Evolutionary conservation across 2,329 filamentous ascomycete genomes (phyloP), one percentile per base, ranked within the genome.

Genomic region (Rutstroemia sp.): DNA sequence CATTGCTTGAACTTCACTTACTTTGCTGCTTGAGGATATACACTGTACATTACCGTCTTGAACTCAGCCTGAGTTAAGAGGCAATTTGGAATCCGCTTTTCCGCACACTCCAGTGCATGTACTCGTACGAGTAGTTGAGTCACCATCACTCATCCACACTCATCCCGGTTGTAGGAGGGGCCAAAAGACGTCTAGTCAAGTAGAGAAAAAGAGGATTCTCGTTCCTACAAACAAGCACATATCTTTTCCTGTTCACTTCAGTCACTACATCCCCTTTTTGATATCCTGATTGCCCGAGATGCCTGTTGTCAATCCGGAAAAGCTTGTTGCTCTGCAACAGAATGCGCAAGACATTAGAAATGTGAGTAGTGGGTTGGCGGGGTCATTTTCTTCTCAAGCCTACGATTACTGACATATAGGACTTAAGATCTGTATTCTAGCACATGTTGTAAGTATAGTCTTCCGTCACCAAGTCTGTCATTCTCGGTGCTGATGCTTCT

Each of bases 321-420:
- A 95, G 78, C 83, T 99, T 69, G 88, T 94, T 65, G 83, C 85
- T 73, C 84, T 99, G 65, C 94, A 99, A 78, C 83, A 84, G 71
- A 87, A 92, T 70, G 83, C 91, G 65, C 84, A 92, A 63, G 88
- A 92, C 73, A 87, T 99, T 70, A 83, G 94, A 77, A 99, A 99
- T 80, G 91, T 95, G 78, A 72, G 82, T 66, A 65, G 61, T 39
- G 62, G 58, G 59, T 37, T 44, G 58, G 61, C 54, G 63, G 63
- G 62, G 62, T 51, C 63, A 47, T 56, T 59, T 55, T 51, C 23
- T 39, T 49, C 49, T 54, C 46, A 27, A 46, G 25, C 23, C 21
- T 23, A 23, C 8, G 21, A 42, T 46, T 58, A 57, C 61, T 62
- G 60, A 61, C 58, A 38, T 34, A 41, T 59, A 59, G 23, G 9